Conservation (phyloP, 140 eudicot species). For the Senecio squalidus region DNA sequence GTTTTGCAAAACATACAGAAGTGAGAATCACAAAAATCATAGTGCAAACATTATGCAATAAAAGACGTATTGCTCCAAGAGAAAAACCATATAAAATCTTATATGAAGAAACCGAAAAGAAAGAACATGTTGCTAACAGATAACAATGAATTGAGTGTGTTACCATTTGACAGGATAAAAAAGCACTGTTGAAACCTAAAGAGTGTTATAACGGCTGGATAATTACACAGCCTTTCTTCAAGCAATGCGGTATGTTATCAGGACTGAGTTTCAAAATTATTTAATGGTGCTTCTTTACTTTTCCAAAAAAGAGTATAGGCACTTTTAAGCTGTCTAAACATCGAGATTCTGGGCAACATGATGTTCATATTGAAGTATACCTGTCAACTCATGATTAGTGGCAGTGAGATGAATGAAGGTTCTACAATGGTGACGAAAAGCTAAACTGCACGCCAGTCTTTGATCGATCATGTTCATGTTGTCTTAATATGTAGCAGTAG, state of each 20-base stretch:
- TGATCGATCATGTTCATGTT: constrained; percentile 65
- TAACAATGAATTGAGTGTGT: background rate
- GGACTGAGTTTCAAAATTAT: background rate
- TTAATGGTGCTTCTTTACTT: background rate
- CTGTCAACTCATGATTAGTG: constrained; percentile 5
- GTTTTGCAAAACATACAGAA: background rate
- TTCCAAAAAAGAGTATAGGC: background rate
- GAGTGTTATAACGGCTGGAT: background rate
- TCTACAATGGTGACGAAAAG: constrained; percentile 67
- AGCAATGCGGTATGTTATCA: background rate
- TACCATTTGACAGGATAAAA: background rate
- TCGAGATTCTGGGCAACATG: background rate
- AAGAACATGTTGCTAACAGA: background rate
- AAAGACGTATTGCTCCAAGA: background rate
- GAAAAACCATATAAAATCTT: background rate
- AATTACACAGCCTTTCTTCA: background rate
- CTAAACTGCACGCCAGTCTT: constrained; percentile 86
- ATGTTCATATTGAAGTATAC: background rate
- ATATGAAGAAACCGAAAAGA: background rate
- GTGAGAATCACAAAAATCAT: background rate
- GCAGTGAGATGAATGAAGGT: constrained; percentile 9
- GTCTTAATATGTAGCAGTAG: constrained; percentile 76
- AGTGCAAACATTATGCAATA: background rate
- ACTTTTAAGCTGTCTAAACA: background rate
- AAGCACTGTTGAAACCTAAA: background rate